Base-by-base conservation (phyloP, 2,329 filamentous ascomycete species). In the Fusarium nurragi region DNA sequence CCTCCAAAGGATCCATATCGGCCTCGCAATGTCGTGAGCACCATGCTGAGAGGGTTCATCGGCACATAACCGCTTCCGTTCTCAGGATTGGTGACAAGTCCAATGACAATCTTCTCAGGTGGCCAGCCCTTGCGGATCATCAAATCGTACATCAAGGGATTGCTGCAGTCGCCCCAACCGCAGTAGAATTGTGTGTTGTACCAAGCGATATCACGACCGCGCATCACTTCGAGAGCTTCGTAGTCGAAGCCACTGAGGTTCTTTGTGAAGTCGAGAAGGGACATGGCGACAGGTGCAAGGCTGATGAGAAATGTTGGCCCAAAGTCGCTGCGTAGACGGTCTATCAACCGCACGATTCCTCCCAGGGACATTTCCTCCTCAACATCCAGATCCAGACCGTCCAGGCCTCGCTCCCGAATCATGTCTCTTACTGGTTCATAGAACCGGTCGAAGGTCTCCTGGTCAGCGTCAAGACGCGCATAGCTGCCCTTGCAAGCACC, bases 111-210 rank as follows among this genome's bases (percentile, higher is more conserved):
- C 72, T 90, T 91, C 19, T 86, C 79, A 0, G 92, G 83, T 3
- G 85, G 81, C 89, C 91, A 97, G 10, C 93, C 93, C 40, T 83
- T 81, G 14, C 80, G 79, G 10, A 87, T 67, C 48, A 87, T 81
- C 46, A 75, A 67, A 53, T 86, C 80, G 71, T 85, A 88, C 74
- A 81, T 79, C 37, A 74, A 52, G 0, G 83, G 77, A 25, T 72
- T 80, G 41, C 71, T 75, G 59, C 83, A 78, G 66, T 83, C 81
- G 10, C 92, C 92, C 89, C 92, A 97, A 3, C 93, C 93, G 73
- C 91, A 95, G 82, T 97, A 97, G 77, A 97, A 97, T 74, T 97
- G 94, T 7, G 90, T 84, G 74, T 97, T 97, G 76, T 97, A 97
- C 87, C 93, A 97, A 4, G 84, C 83, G 25, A 97, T 90, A 39